Evolutionary conservation across 768 basidiomycete species (phyloP), one percentile per base, ranked within the genome.

Genomic region (Russula ochroleuca): DNA sequence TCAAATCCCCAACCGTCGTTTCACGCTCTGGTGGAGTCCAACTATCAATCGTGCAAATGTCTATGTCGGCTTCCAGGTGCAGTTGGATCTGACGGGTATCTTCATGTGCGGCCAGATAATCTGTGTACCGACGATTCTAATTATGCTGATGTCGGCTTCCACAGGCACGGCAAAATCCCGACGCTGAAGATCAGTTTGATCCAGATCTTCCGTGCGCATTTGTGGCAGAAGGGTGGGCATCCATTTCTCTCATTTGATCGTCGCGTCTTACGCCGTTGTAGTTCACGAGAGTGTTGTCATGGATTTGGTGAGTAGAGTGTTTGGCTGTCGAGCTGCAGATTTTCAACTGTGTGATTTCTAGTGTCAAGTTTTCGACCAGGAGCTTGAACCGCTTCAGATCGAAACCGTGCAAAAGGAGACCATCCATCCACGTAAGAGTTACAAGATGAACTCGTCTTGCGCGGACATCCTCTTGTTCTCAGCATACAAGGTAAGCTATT

Each of bases 371-470:
- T 97, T 99, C 71, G 97, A 99, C 77, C 95, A 98, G 76, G 97
- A 99, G 72, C 81, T 99, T 38, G 97, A 99, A 73, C 95, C 97
- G 4, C 78, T 99, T 17, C 94, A 98, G 69, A 99, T 99, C 70
- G 97, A 98, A 80, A 98, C 95, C 0, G 97, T 99, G 0, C 97
- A 98, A 75, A 99, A 99, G 76, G 97, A 99, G 76, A 98, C 97
- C 0, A 99, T 99, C 65, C 97, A 97, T 75, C 96, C 96, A 70
- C 91, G 96, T 77, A 98, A 98, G 82, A 97, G 94, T 81, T 99
- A 99, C 85, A 99, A 99, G 85, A 98, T 99, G 97, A 99, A 99
- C 78, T 97, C 94, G 9, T 96, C 94, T n/a, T 98, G 96, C 68
- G 96, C 96, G 57, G 97, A 99, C 72, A 96, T 99, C 72, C 80